These are phyloP conservation scores for Gaultheria prostrata DNA, from an alignment of 148 eudicot genomes.

Conservation along the genomic window DNA sequence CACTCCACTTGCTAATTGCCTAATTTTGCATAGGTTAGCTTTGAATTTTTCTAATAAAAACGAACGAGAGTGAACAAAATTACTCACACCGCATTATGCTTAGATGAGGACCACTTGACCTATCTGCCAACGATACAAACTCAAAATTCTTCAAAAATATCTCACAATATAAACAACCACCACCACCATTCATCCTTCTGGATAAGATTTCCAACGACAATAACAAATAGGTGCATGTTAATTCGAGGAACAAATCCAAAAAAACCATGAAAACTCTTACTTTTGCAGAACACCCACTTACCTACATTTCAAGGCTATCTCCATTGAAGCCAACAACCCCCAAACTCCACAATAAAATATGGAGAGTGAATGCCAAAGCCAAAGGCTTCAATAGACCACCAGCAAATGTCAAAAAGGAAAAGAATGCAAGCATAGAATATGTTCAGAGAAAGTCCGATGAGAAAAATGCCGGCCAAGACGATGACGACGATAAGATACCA, in stretches of 20 bases:
- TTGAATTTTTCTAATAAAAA: too few species aligned
- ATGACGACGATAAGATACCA: slow-evolving; percentile 55
- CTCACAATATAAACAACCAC: not conserved
- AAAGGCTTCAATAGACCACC: slow-evolving; percentile 34
- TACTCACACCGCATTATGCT: too few species aligned
- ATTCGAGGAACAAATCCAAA: slow-evolving; percentile 2
- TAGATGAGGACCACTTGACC: too few species aligned
- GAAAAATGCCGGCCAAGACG: slow-evolving; percentile 12
- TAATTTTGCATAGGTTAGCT: too few species aligned
- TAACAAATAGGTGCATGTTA: not conserved
- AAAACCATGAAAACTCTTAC: slow-evolving; percentile 29
- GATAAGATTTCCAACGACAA: slow-evolving; percentile 26
- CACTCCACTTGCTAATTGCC: too few species aligned
- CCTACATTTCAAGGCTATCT: slow-evolving; percentile 11
- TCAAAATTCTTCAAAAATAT: slow-evolving; percentile 14
- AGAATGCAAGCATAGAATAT: not conserved
- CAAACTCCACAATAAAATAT: slow-evolving; percentile 10
- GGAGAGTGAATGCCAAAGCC: slow-evolving; percentile 30
- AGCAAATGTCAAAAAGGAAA: not conserved
- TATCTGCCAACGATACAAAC: not conserved
- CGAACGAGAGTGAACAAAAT: too few species aligned
- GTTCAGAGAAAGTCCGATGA: not conserved
- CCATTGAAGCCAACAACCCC: slow-evolving; percentile 20
- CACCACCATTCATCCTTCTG: slow-evolving; percentile 27
- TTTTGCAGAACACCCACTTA: slow-evolving; percentile 15